Conservation (phyloP, 768 basidiomycete species). For the Pleurotus tuber-regium region DNA sequence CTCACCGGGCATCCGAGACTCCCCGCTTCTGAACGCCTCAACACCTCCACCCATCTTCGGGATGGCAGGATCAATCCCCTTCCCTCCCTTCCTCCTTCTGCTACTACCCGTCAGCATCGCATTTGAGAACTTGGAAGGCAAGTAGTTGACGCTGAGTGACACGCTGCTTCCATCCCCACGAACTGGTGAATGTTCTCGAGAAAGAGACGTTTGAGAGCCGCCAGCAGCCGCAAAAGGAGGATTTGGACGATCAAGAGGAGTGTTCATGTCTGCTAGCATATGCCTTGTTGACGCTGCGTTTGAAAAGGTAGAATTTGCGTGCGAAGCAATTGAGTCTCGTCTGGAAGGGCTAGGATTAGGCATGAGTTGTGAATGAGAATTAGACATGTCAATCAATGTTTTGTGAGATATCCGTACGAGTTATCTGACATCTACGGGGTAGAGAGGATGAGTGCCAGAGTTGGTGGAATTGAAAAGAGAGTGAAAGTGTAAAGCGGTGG, state of each 20-base stretch:
- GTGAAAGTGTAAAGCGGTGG: not conserved
- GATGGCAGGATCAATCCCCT: constrained; percentile 29
- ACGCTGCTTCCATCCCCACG: constrained; percentile 21
- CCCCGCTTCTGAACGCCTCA: constrained; percentile 58
- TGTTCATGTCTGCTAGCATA: constrained; percentile 39
- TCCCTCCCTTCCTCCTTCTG: constrained; percentile 32
- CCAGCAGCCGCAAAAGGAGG: constrained; percentile 27
- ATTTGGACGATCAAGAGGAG: constrained; percentile 32
- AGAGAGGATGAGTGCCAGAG: not conserved
- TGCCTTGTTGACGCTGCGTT: constrained; percentile 45
- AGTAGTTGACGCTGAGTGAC: constrained; percentile 65
- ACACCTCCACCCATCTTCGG: constrained; percentile 71
- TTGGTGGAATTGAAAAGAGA: not conserved
- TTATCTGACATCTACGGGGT: constrained; percentile 10
- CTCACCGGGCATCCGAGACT: constrained; percentile 47
- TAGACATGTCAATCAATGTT: not conserved
- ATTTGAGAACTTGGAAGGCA: constrained; percentile 71
- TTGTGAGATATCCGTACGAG: constrained; percentile 6
- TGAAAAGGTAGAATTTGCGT: constrained; percentile 42
- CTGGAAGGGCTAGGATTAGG: constrained; percentile 22
- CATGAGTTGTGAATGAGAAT: not conserved
- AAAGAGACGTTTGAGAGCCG: constrained; percentile 19
- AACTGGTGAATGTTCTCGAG: constrained; percentile 17
- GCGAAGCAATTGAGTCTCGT: constrained; percentile 36
- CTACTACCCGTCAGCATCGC: constrained; percentile 39